These are phyloP conservation scores for Ogataea pilisensis DNA, from an alignment of 805 yeast genomes.

Conservation along the genomic window DNA sequence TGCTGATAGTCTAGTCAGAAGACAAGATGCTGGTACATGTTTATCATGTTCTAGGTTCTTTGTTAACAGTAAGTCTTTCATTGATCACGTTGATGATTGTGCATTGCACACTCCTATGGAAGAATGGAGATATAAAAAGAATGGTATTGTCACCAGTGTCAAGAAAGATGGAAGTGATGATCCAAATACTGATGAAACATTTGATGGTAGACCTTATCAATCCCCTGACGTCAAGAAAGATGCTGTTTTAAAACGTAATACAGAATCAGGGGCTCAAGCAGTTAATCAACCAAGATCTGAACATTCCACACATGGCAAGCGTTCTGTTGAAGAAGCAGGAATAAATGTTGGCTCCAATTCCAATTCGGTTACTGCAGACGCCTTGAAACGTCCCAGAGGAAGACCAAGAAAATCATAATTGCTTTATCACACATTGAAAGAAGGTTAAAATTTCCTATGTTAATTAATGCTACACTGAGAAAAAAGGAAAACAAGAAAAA, in stretches of 20 bases:
- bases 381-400: constrained; percentile 24
- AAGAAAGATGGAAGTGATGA: constrained; percentile 21
- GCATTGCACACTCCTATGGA: constrained; percentile 39
- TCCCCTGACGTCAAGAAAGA: background rate
- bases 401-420: constrained; percentile 19
- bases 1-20: constrained; percentile 23
- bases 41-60: constrained; percentile 59
- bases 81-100: constrained; percentile 64
- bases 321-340: constrained; percentile 4
- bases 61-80: constrained; percentile 48
- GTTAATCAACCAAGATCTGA: background rate
- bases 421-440: too few species aligned
- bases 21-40: constrained; percentile 65
- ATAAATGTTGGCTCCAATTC: background rate
- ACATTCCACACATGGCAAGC: background rate
- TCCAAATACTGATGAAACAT: background rate
- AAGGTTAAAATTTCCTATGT: too few species aligned
- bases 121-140: constrained; percentile 30
- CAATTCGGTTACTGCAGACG: background rate
- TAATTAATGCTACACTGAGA: too few species aligned
- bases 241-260: background rate
- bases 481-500: too few species aligned
- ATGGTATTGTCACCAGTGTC: constrained; percentile 28
- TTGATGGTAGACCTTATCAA: constrained; percentile 1
- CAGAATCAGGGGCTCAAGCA: background rate